phyloP scores from a whole-genome alignment of 371 early-diverging fungal species.

The Apophysomyces sp. region DNA sequence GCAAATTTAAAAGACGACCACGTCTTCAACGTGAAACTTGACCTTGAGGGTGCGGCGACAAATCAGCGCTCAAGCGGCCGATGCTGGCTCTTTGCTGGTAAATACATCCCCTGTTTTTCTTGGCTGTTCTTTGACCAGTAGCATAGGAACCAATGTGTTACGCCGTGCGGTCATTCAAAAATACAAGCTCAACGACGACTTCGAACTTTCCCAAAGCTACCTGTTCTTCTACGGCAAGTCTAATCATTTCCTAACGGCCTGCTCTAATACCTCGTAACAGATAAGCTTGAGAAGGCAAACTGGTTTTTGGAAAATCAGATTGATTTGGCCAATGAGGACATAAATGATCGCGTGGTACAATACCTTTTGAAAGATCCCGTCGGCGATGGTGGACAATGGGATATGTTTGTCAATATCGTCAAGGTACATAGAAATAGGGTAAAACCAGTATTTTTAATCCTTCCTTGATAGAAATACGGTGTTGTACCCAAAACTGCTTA shows the following conservation, averaged over 20 bases:
- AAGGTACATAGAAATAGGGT: constrained; percentile 41
- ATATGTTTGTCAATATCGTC: constrained; percentile 77
- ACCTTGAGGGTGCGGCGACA: constrained; percentile 63
- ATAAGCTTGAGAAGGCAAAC: constrained; percentile 80
- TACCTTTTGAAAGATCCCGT: constrained; percentile 68
- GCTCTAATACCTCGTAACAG: constrained; percentile 12
- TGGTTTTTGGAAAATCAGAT: constrained; percentile 82
- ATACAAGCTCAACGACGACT: constrained; percentile 69
- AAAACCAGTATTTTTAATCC: constrained; percentile 3
- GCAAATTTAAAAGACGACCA: constrained; percentile 43
- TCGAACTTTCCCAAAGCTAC: constrained; percentile 79
- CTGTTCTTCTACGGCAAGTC: constrained; percentile 78
- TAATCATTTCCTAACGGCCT: background rate
- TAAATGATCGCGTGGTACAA: constrained; percentile 74
- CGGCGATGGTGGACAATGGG: constrained; percentile 72
- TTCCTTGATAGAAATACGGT: constrained; percentile 46
- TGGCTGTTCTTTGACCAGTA: background rate
- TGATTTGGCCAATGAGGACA: constrained; percentile 60
- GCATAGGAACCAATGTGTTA: constrained; percentile 38
- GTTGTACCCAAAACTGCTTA: constrained; percentile 73
- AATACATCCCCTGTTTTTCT: constrained; percentile 13
- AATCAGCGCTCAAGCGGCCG: constrained; percentile 81
- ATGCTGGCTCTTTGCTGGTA: constrained; percentile 86
- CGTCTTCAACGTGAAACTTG: constrained; percentile 63
- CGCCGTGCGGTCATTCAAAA: constrained; percentile 36